A percentile compares a stretch with the other conserved stretches of the same genome.
phyloP scores from a whole-genome alignment of 2,329 filamentous ascomycete genomes.

The Neocucurbitaria cava region DNA sequence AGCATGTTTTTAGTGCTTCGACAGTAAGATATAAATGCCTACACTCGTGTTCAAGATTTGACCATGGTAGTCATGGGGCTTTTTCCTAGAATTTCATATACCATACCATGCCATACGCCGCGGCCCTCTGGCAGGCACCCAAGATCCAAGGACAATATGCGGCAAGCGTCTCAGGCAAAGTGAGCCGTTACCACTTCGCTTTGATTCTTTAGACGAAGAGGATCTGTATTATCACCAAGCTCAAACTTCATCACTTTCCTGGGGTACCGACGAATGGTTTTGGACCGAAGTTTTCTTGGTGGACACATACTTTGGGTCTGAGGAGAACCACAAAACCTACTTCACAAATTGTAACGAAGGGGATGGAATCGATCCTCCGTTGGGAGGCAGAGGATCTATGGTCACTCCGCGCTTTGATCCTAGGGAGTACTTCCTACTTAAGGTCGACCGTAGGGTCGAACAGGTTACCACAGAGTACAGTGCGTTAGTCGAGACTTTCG shows the following conservation, averaged over 20 bases:
- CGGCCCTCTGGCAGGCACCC: not conserved
- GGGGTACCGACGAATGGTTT: slow-evolving; percentile 22
- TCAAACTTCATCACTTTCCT: slow-evolving; percentile 23
- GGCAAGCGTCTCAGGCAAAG: slow-evolving; percentile 12
- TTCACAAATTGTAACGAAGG: not conserved
- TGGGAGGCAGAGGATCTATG: slow-evolving; percentile 10
- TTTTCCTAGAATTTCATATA: slow-evolving; percentile 26
- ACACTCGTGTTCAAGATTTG: not conserved
- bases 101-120: slow-evolving; percentile 22
- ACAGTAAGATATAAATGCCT: slow-evolving; percentile 3
- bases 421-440: slow-evolving; percentile 18
- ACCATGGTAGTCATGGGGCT: slow-evolving; percentile 16
- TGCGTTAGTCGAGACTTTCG: slow-evolving; percentile 22
- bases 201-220: slow-evolving; percentile 7
- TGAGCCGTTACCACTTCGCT: slow-evolving; percentile 14
- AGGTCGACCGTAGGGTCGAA: slow-evolving; percentile 9
- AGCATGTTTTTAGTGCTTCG: slow-evolving; percentile 10
- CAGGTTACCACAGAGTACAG: slow-evolving; percentile 20
- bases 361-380: slow-evolving; percentile 18
- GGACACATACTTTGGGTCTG: slow-evolving; percentile 27
- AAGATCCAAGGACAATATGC: slow-evolving; percentile 10
- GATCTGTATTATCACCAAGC: slow-evolving; percentile 23
- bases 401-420: slow-evolving; percentile 17
- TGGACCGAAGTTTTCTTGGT: slow-evolving; percentile 26
- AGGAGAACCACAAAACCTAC: slow-evolving; percentile 9